Conservation (phyloP, 208 protist species). For the Trypanosoma grayi region DNA sequence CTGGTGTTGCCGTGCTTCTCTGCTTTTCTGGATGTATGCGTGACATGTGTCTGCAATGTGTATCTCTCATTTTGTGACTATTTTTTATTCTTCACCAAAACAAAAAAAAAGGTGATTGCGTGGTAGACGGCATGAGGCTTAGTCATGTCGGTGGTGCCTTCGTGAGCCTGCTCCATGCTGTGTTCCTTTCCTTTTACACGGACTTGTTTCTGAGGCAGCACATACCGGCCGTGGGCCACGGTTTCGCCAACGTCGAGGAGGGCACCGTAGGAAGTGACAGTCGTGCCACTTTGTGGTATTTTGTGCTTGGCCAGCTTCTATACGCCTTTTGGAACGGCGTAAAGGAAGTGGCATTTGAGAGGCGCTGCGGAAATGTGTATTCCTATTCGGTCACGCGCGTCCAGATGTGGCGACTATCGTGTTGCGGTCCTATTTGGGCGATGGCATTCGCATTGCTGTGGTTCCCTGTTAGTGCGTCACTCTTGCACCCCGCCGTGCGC, state of each 20-base stretch:
- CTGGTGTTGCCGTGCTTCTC: no score
- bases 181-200: slow-evolving; percentile 32
- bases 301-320: slow-evolving; percentile 21
- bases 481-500: slow-evolving; percentile 1
- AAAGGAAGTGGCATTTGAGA: slow-evolving; percentile 7
- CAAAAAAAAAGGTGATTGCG: background rate
- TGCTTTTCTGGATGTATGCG: no score
- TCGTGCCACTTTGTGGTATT: slow-evolving; percentile 19
- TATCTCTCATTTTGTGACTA: background rate
- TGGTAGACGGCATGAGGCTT: background rate
- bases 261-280: background rate
- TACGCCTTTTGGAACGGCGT: slow-evolving; percentile 23
- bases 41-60: no score
- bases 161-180: slow-evolving; percentile 22
- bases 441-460: slow-evolving; percentile 21
- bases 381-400: background rate
- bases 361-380: background rate
- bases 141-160: slow-evolving; percentile 2
- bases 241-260: background rate
- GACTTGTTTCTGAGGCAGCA: slow-evolving; percentile 25
- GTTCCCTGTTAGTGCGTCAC: slow-evolving; percentile 5
- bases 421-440: slow-evolving; percentile 20
- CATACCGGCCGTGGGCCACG: background rate
- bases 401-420: slow-evolving; percentile 4
- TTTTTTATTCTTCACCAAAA: background rate